These are phyloP conservation scores for Epichloe aotearoae DNA, from an alignment of 2,329 filamentous ascomycete species.

Conservation along the genomic window DNA sequence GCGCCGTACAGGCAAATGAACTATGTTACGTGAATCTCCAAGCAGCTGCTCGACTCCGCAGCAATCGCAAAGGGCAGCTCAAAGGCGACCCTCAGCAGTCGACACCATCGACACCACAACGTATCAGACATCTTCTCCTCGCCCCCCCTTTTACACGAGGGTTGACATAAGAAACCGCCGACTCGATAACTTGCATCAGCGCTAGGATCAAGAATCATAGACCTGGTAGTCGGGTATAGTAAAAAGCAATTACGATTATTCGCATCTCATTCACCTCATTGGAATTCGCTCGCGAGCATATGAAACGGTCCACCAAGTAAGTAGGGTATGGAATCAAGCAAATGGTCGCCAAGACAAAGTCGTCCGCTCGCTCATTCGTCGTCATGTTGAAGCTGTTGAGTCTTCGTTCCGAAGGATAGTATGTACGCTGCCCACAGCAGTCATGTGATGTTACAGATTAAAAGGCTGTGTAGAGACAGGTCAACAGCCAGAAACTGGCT, in stretches of 20 bases:
- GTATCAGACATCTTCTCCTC: neutral
- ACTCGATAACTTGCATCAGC: neutral
- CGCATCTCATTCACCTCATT: conserved; percentile 6
- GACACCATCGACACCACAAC: neutral
- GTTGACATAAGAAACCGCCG: conserved; percentile 3
- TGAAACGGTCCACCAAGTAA: neutral
- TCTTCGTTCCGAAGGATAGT: conserved; percentile 4
- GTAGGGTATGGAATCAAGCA: neutral
- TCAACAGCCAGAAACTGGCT: neutral
- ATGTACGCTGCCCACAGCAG: conserved; percentile 9
- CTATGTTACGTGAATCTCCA: conserved; percentile 8
- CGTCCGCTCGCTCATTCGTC: conserved; percentile 5
- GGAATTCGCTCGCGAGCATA: conserved; percentile 3
- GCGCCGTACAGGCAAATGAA: conserved; percentile 4
- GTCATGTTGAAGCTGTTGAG: conserved; percentile 4
- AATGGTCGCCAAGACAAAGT: neutral
- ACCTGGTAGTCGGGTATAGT: conserved; percentile 5
- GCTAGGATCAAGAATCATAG: conserved; percentile 6
- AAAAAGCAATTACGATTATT: conserved; percentile 6
- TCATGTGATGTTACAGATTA: conserved; percentile 5
- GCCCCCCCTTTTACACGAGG: neutral
- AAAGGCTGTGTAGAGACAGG: neutral
- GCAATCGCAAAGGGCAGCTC: neutral
- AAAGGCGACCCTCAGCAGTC: neutral
- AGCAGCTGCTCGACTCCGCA: neutral